These are phyloP conservation scores for Penicillium waksmanii DNA, from an alignment of 495 filamentous ascomycete genomes.

Conservation along the genomic window DNA sequence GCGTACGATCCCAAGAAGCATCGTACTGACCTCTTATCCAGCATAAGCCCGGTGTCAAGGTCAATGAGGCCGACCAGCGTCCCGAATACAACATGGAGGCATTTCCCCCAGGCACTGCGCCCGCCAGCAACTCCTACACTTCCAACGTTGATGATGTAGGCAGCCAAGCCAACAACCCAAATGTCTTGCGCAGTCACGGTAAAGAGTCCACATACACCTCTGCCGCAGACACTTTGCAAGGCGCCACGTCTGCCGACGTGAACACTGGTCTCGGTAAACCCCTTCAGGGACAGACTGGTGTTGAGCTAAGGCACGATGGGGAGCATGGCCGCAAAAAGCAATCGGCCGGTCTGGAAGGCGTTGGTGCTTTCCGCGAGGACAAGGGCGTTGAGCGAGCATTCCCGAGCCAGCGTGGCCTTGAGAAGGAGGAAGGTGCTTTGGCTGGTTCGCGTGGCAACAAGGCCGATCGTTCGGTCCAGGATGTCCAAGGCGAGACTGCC, in stretches of 20 bases:
- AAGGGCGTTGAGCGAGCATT: conserved; percentile 30
- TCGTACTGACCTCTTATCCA: conserved; percentile 33
- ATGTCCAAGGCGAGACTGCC: conserved; percentile 48
- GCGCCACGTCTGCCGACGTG: conserved; percentile 66
- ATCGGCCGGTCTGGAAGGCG: conserved; percentile 55
- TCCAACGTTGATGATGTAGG: conserved; percentile 56
- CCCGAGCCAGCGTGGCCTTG: conserved; percentile 35
- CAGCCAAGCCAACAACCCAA: conserved; percentile 50
- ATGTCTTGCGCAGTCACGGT: conserved; percentile 40
- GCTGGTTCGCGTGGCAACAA: conserved; percentile 34
- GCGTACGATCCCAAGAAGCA: neutral
- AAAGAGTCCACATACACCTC: conserved; percentile 46
- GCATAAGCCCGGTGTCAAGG: conserved; percentile 68
- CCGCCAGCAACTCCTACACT: conserved; percentile 59
- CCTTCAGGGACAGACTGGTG: conserved; percentile 60
- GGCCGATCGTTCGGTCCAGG: conserved; percentile 41
- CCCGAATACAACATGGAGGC: conserved; percentile 68
- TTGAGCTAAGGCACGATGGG: conserved; percentile 61
- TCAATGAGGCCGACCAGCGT: conserved; percentile 58
- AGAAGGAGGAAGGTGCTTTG: conserved; percentile 29
- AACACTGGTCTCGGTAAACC: conserved; percentile 65
- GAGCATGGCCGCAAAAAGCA: conserved; percentile 56
- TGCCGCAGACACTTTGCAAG: conserved; percentile 59
- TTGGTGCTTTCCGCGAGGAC: conserved; percentile 46
- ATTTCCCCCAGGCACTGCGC: conserved; percentile 66